phyloP scores from a whole-genome alignment of 2,329 filamentous ascomycete species.

The Scedosporium apiospermum region DNA sequence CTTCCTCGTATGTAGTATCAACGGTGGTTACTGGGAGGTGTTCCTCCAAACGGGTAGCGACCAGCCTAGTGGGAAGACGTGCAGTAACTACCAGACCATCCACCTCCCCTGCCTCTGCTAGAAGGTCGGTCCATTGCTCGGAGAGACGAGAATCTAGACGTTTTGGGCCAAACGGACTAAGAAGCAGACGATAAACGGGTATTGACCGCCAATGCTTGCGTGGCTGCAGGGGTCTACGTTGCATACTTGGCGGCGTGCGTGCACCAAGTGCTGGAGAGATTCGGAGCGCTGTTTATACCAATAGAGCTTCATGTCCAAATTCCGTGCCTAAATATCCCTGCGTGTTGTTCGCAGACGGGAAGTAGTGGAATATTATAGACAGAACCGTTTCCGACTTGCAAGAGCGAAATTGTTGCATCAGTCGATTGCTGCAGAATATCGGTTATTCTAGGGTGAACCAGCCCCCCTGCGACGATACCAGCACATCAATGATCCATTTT shows the following conservation, averaged over 20 bases:
- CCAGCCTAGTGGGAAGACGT: slow-evolving; percentile 35
- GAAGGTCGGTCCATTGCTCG: not conserved
- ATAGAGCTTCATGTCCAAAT: not conserved
- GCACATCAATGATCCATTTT: too few relatives aligned
- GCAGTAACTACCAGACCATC: slow-evolving; percentile 45
- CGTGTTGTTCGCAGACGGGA: too few relatives aligned
- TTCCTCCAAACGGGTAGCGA: slow-evolving; percentile 44
- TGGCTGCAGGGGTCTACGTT: not conserved
- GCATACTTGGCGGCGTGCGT: not conserved
- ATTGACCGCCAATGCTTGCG: not conserved
- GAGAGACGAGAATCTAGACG: not conserved
- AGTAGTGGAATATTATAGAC: too few relatives aligned
- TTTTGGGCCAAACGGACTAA: not conserved
- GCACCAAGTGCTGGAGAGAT: not conserved
- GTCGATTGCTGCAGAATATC: too few relatives aligned
- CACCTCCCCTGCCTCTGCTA: slow-evolving; percentile 42
- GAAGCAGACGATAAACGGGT: not conserved
- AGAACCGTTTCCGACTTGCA: too few relatives aligned
- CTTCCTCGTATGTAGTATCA: slow-evolving; percentile 37
- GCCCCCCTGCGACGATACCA: too few relatives aligned
- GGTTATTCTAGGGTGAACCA: too few relatives aligned
- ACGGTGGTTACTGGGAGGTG: slow-evolving; percentile 35
- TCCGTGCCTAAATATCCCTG: too few relatives aligned
- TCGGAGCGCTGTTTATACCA: not conserved
- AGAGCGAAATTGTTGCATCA: too few relatives aligned